Base-by-base conservation (phyloP, 1,284 basidiomycete genomes). In the Pseudozyma pruni region DNA sequence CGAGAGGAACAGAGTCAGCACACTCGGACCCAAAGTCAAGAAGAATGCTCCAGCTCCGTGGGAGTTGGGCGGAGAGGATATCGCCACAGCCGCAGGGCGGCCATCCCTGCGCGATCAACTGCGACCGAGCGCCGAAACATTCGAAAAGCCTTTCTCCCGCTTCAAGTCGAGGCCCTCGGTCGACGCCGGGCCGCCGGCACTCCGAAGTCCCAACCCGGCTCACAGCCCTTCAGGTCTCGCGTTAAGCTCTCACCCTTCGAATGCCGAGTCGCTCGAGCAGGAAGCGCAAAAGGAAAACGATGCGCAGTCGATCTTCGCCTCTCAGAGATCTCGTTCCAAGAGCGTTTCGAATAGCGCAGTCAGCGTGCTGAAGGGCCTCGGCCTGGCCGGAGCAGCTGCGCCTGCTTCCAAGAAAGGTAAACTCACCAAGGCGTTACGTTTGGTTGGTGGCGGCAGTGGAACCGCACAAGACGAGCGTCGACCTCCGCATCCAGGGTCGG, bases 31-130 rank as follows among this genome's bases (percentile, higher is more conserved):
- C 41, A 75, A 59, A 46, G 55, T 78, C 34, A 78, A 78, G 62
- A 76, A 75, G 70, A 78, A 78, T 23, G 61, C 72, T 10, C 76
- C 73, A 0, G 76, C 76, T 7, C 76, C 76, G 4, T 78, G 76
- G 76, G 76, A 78, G 42, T 43, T 77, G 10, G 72, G 56, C 20
- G 74, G 62, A 16, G 66, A 72, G 8, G 74, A 71, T n/a, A 11
- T 41, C n/a, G 31, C 40, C 5, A 35, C 63, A 16, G 7, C 54
- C 7, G 19, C 49, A 2, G 53, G 58, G 1, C 57, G 69, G 31
- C 44, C 69, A 6, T 72, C 69, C 13, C 47, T 72, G 8, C 62
- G 63, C 11, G 69, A 72, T 0, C 32, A 41, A 9, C 40, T 72
- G 38, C 55, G 69, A 32, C 61, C 57, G 6, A 64, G 42, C 19